phyloP scores from a whole-genome alignment of 176 grass and related monocot species.

The Avena sativa region DNA sequence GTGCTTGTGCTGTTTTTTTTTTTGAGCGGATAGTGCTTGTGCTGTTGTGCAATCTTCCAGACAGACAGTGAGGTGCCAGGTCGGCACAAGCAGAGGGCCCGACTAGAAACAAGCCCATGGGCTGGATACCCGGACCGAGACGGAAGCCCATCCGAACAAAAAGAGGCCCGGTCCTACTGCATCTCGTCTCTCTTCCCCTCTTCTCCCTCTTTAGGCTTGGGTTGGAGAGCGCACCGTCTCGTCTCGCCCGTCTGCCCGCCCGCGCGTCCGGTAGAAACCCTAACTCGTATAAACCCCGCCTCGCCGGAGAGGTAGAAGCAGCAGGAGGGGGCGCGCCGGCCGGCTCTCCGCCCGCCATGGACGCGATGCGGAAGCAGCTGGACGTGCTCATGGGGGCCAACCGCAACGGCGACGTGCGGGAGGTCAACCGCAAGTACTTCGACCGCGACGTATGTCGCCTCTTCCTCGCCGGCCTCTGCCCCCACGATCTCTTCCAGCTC shows the following conservation, averaged over 20 bases:
- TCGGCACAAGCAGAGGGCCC: too few relatives aligned
- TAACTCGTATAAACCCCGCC: conserved; percentile 28
- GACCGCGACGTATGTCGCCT: conserved; percentile 97
- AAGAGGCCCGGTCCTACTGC: neutral
- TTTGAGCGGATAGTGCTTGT: too few relatives aligned
- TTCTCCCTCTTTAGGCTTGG: neutral
- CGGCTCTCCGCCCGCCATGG: conserved; percentile 50
- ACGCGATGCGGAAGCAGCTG: conserved; percentile 89
- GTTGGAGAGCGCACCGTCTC: neutral
- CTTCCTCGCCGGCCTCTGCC: conserved; percentile 90
- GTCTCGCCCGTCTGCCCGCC: neutral
- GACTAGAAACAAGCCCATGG: too few relatives aligned
- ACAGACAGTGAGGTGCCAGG: too few relatives aligned
- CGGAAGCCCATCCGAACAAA: neutral
- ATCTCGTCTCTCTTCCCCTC: neutral
- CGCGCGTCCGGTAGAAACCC: conserved; percentile 43
- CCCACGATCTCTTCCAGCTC: conserved; percentile 97
- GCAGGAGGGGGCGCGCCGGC: neutral
- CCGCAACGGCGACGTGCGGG: conserved; percentile 88
- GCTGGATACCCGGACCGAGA: neutral
- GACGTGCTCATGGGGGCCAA: conserved; percentile 98
- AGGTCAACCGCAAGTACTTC: conserved; percentile 94
- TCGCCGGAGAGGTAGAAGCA: neutral
- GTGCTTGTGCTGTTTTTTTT: too few relatives aligned
- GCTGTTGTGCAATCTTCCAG: too few relatives aligned